Conservation (phyloP, 1,284 basidiomycete genomes). For the Retiboletus flavoniger region DNA sequence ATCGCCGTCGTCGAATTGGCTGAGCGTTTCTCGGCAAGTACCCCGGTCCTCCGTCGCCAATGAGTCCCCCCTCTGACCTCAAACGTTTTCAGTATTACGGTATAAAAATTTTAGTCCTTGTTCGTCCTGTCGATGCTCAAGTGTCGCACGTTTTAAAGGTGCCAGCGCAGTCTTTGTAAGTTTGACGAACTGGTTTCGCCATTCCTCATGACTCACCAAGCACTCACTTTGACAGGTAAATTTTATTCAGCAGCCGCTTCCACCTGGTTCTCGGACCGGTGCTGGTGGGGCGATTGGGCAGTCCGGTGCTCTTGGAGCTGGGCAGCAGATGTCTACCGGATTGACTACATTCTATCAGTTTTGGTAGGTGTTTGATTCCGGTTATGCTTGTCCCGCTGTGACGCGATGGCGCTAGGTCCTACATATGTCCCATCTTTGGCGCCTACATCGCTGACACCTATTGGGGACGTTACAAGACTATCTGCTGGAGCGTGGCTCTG, state of each 20-base stretch:
- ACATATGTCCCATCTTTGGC: conserved; percentile 60
- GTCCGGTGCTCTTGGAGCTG: conserved; percentile 70
- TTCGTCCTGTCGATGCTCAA: neutral
- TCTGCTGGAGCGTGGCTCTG: conserved; percentile 55
- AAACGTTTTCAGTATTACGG: conserved; percentile 36
- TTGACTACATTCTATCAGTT: conserved; percentile 64
- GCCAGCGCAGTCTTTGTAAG: conserved; percentile 63
- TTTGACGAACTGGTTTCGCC: conserved; percentile 14
- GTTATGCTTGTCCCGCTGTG: conserved; percentile 24
- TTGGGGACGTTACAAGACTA: conserved; percentile 75
- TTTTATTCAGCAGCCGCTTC: conserved; percentile 71
- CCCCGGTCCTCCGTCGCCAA: neutral
- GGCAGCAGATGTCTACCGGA: conserved; percentile 68
- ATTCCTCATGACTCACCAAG: conserved; percentile 16
- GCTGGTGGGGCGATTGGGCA: conserved; percentile 54
- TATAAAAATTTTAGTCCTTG: conserved; percentile 13
- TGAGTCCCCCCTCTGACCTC: conserved; percentile 5
- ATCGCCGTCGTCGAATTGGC: conserved; percentile 72
- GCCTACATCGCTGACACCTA: conserved; percentile 75
- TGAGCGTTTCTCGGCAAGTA: conserved; percentile 69
- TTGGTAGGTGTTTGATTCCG: conserved; percentile 40
- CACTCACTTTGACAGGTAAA: conserved; percentile 52
- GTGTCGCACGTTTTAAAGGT: conserved; percentile 48
- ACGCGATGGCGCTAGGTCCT: conserved; percentile 41
- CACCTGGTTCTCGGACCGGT: conserved; percentile 65